Conservation (phyloP, 441 rosid genomes). For the Metrosideros polymorpha region DNA sequence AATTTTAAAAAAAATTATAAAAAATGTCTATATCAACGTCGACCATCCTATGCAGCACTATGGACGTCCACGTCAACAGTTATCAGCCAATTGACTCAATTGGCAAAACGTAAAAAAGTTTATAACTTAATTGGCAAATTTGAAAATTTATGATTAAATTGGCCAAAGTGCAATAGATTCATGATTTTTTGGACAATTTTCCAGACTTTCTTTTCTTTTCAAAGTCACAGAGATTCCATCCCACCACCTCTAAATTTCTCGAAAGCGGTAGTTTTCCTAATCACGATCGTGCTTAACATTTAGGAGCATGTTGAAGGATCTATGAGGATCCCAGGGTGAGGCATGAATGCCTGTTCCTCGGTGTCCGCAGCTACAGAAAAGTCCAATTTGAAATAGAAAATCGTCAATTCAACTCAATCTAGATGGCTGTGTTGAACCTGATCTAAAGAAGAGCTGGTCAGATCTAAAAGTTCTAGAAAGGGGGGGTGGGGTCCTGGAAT, state of each 20-base stretch:
- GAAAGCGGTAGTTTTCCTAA: background rate
- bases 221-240: background rate
- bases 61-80: no score
- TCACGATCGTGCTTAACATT: background rate
- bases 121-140: no score
- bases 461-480: background rate
- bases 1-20: no score
- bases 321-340: background rate
- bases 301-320: background rate
- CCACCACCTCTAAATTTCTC: background rate
- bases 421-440: background rate
- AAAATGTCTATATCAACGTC: no score
- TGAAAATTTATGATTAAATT: no score
- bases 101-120: no score
- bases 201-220: background rate
- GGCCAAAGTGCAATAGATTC: no score
- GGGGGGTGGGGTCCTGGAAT: no score
- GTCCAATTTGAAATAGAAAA: background rate
- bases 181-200: no score
- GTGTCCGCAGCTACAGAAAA: background rate
- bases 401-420: background rate
- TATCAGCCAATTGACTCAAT: no score
- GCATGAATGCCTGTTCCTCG: background rate
- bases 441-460: background rate
- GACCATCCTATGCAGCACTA: no score